Evolutionary conservation across 495 filamentous ascomycete genomes (phyloP).

Genomic region (Margaritispora aquatica): DNA sequence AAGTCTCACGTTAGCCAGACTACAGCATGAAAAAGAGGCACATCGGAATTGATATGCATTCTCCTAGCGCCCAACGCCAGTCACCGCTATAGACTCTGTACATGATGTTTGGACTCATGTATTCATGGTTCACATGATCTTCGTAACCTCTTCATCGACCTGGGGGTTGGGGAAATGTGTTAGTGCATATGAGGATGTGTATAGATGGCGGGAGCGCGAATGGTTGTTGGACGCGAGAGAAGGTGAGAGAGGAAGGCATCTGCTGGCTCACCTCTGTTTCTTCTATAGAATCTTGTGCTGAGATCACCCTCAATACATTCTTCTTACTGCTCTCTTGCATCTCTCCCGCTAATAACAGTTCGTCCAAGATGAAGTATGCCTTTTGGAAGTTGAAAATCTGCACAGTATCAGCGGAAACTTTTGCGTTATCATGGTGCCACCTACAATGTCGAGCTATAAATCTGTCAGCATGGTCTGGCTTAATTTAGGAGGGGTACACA

Average conservation of each 20-base stretch:
- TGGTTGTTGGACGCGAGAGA: not conserved
- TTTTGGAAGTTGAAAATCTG: constrained; percentile 98
- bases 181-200: constrained; percentile 38
- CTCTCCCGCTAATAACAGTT: constrained; percentile 91
- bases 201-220: constrained; percentile 4
- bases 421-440: not conserved
- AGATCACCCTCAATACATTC: constrained; percentile 91
- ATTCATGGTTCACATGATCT: constrained; percentile 73
- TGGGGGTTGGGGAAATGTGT: constrained; percentile 49
- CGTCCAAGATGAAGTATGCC: constrained; percentile 97
- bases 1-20: constrained; percentile 15
- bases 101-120: not conserved
- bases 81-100: constrained; percentile 7
- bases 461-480: not conserved
- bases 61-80: constrained; percentile 16
- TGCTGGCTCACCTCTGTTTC: constrained; percentile 86
- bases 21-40: not conserved
- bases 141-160: constrained; percentile 95
- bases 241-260: not conserved
- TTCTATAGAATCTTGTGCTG: constrained; percentile 89
- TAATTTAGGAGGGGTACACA: not conserved
- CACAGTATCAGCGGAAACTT: not conserved
- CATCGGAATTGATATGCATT: constrained; percentile 13
- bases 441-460: constrained; percentile 61
- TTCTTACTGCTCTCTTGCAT: constrained; percentile 99